phyloP scores from a whole-genome alignment of 257 asterid genomes.

The Solanum gracilifrons region DNA sequence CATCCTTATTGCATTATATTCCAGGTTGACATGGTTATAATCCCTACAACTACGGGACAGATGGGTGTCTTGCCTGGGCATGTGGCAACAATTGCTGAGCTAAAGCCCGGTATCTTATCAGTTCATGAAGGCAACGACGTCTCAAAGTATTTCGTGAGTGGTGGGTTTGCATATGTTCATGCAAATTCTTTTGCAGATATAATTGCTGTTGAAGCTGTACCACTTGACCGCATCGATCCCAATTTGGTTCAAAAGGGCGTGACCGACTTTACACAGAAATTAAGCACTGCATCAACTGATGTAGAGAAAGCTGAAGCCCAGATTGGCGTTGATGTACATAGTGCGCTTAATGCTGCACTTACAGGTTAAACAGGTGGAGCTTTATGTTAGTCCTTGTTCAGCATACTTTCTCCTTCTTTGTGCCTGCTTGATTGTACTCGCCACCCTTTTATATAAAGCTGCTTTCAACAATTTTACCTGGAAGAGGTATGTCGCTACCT shows the following conservation, averaged over 20 bases:
- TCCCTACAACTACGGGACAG: constrained; percentile 79
- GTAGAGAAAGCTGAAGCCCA: constrained; percentile 87
- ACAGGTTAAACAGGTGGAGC: constrained; percentile 29
- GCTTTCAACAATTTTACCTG: background rate
- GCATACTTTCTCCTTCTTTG: background rate
- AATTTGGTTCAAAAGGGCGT: constrained; percentile 60
- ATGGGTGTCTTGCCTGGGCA: constrained; percentile 95
- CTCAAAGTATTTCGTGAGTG: constrained; percentile 54
- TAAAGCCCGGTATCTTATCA: constrained; percentile 59
- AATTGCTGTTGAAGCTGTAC: constrained; percentile 62
- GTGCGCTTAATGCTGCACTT: constrained; percentile 78
- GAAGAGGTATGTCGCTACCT: background rate
- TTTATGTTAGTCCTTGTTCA: background rate
- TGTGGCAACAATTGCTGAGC: constrained; percentile 85
- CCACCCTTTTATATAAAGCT: background rate
- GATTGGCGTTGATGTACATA: constrained; percentile 71
- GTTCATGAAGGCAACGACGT: constrained; percentile 69
- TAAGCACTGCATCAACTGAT: constrained; percentile 63
- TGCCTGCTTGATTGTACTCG: background rate
- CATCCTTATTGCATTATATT: background rate
- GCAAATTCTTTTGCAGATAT: constrained; percentile 71
- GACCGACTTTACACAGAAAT: constrained; percentile 60
- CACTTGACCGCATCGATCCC: constrained; percentile 56
- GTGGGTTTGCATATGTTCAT: constrained; percentile 77
- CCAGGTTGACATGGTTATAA: constrained; percentile 85